phyloP scores from a whole-genome alignment of 2,329 filamentous ascomycete genomes.

The Fusarium concolor region DNA sequence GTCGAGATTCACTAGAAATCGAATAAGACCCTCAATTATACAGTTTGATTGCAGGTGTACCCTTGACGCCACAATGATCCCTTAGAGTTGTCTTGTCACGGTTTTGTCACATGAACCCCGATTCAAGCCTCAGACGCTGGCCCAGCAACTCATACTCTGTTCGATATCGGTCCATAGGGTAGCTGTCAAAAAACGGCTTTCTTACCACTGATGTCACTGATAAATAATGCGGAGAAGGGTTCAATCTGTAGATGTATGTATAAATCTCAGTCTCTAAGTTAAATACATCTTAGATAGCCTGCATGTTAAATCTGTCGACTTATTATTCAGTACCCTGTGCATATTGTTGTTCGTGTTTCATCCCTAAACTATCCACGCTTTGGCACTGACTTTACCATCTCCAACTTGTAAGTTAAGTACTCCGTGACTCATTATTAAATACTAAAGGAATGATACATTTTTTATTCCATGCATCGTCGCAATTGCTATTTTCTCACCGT shows the following conservation, averaged over 20 bases:
- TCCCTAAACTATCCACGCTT: no score
- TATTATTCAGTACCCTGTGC: no score
- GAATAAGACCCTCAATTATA: neutral
- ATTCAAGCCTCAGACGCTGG: neutral
- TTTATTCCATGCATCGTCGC: neutral
- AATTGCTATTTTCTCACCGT: no score
- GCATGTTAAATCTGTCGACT: no score
- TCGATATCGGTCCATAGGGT: neutral
- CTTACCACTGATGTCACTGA: conserved; percentile 12
- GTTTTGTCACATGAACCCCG: neutral
- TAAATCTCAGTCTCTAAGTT: neutral
- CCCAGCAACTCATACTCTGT: neutral
- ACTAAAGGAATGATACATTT: neutral
- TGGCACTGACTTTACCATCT: no score
- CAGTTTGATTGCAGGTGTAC: conserved; percentile 4
- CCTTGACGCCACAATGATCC: conserved; percentile 22
- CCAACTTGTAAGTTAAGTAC: no score
- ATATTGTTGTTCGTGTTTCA: no score
- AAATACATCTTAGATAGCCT: no score
- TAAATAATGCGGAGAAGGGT: neutral
- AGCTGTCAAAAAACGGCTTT: neutral
- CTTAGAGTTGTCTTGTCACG: neutral
- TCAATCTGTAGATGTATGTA: neutral
- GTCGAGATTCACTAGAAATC: no score
- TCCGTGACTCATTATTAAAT: no score